A percentile compares a stretch with the other conserved stretches of the same genome.
These are phyloP conservation scores for Austroboletus rostrupii DNA, from an alignment of 1,284 basidiomycete genomes.

Conservation along the genomic window DNA sequence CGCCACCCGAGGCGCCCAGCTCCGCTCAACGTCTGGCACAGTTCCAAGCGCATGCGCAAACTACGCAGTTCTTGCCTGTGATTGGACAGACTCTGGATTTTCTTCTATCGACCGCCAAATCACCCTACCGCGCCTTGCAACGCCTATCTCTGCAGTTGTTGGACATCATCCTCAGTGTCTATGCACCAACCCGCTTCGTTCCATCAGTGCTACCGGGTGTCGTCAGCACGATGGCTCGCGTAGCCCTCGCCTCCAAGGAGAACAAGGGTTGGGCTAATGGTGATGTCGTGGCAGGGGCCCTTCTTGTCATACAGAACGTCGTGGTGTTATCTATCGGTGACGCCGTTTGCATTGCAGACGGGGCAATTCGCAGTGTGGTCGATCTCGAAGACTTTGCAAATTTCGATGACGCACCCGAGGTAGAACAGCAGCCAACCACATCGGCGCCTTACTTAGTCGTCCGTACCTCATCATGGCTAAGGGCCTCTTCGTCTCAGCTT, in stretches of 20 bases:
- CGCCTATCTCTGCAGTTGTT: slow-evolving; percentile 60
- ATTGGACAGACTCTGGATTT: slow-evolving; percentile 80
- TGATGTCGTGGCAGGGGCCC: slow-evolving; percentile 56
- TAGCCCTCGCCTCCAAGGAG: slow-evolving; percentile 54
- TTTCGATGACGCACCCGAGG: slow-evolving; percentile 23
- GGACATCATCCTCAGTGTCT: slow-evolving; percentile 50
- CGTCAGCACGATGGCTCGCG: slow-evolving; percentile 69
- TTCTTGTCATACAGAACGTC: slow-evolving; percentile 54
- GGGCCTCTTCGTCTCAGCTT: slow-evolving; percentile 61
- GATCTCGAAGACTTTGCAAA: slow-evolving; percentile 58
- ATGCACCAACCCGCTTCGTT: slow-evolving; percentile 59
- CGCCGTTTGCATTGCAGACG: slow-evolving; percentile 58
- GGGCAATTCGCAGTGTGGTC: slow-evolving; percentile 50
- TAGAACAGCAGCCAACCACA: slow-evolving; percentile 11
- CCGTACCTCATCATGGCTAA: slow-evolving; percentile 57
- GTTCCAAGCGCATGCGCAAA: slow-evolving; percentile 46
- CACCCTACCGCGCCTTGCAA: slow-evolving; percentile 60
- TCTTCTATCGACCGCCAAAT: slow-evolving; percentile 54
- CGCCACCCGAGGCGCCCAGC: slow-evolving; percentile 23
- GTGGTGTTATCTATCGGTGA: slow-evolving; percentile 61
- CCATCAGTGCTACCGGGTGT: slow-evolving; percentile 80
- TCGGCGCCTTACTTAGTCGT: slow-evolving; percentile 41
- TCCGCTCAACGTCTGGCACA: slow-evolving; percentile 36
- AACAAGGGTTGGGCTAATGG: slow-evolving; percentile 61
- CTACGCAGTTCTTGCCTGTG: slow-evolving; percentile 62